These are phyloP conservation scores for Elsinoe batatas DNA, from an alignment of 2,329 filamentous ascomycete genomes.

Conservation along the genomic window DNA sequence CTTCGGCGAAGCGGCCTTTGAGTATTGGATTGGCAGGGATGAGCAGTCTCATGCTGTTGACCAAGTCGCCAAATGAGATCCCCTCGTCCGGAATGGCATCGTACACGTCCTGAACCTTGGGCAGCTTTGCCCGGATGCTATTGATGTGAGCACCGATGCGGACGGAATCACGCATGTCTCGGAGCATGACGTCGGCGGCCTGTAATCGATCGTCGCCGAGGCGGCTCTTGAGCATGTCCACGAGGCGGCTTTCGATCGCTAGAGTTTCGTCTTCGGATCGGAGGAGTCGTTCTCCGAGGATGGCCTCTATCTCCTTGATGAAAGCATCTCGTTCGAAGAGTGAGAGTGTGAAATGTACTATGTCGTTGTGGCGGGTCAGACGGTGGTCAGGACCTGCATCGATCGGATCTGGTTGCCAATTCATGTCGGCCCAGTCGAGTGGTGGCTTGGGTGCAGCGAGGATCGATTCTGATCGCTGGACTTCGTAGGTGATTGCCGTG, in stretches of 20 bases:
- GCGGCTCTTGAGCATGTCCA: constrained; percentile 77
- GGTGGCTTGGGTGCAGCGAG: background rate
- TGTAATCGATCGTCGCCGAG: constrained; percentile 81
- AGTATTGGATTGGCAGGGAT: constrained; percentile 1
- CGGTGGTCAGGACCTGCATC: constrained; percentile 88
- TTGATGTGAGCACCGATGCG: constrained; percentile 43
- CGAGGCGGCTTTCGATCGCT: constrained; percentile 69
- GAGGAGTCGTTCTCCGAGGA: constrained; percentile 73
- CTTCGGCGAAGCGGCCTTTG: constrained; percentile 1
- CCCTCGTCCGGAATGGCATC: constrained; percentile 28
- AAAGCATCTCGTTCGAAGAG: constrained; percentile 88
- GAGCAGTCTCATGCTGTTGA: constrained; percentile 7
- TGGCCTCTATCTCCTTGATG: constrained; percentile 84
- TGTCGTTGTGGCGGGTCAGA: constrained; percentile 77
- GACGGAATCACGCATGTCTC: constrained; percentile 75
- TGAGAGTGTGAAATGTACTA: constrained; percentile 81
- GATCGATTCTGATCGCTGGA: constrained; percentile 44
- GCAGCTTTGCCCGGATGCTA: constrained; percentile 22
- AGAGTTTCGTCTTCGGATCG: constrained; percentile 54
- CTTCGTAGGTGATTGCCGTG: constrained; percentile 56
- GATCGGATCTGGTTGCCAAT: constrained; percentile 84
- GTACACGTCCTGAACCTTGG: constrained; percentile 25
- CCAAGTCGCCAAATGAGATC: constrained; percentile 25
- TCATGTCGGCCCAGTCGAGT: constrained; percentile 83
- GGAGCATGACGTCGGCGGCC: constrained; percentile 94